Evolutionary conservation across 441 rosid genomes (phyloP), one percentile per base, ranked within the genome.

Genomic region (Euphorbia corollata): DNA sequence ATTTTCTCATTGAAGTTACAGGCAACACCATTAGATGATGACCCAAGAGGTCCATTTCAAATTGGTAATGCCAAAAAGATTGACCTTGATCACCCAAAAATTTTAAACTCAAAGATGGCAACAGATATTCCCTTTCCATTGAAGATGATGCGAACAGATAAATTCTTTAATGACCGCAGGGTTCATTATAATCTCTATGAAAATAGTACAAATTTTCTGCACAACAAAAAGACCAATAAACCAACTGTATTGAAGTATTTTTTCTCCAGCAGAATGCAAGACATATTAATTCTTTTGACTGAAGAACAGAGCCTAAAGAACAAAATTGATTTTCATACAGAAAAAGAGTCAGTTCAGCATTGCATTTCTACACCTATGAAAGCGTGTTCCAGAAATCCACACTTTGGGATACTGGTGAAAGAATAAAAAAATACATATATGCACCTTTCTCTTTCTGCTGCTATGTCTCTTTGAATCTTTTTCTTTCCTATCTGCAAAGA

Each of bases 381-480:
- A 19, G 19, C 20, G n/a, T 30, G 41, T 45, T 27, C 9, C 41
- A 41, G 47, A 24, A 20, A 39, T 36, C 8, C 2, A 22, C 32
- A 70, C 66, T 7, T 20, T 2, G 36, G 24, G 13, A 50, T 2
- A 13, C 16, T 15, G 3, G 15, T 4, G 16, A 23, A n/a, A 13
- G 24, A 61, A 65, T 19, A 34, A 58, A 65, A 72, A 70, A n/a
- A n/a, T n/a, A n/a, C n/a, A 15, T 19, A 6, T 24, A 65, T n/a
- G 59, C 65, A 94, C 98, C 99, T 91, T 94, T 82, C 97, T 86
- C 82, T 83, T 90, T 73, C 84, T 89, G 82, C 91, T 81, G 75
- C 85, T 80, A 71, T 75, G 87, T 81, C 83, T 89, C 87, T 84
- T 87, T 41, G 78, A 78, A 76, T 88, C 93, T 78, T 81, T 91